phyloP scores from a whole-genome alignment of 2,329 filamentous ascomycete species.

The Aaosphaeria pasadenensis region DNA sequence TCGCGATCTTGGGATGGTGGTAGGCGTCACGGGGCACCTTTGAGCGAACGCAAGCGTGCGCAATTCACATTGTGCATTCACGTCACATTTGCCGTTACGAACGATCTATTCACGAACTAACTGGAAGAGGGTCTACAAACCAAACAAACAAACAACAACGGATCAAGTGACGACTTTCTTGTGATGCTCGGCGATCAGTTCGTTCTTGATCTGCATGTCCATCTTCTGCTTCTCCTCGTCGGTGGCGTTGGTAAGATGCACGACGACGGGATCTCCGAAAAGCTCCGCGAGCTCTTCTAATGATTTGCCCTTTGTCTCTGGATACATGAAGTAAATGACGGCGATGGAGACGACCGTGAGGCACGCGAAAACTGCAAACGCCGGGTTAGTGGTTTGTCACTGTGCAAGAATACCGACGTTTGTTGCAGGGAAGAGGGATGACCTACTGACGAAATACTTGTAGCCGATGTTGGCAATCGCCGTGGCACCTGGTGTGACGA shows the following conservation, averaged over 20 bases:
- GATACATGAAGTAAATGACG: conserved; percentile 14
- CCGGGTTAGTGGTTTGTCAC: background rate
- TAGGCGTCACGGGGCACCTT: too few relatives aligned
- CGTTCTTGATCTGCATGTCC: conserved; percentile 15
- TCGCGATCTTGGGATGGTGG: too few relatives aligned
- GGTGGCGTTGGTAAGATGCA: conserved; percentile 18
- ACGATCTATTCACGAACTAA: too few relatives aligned
- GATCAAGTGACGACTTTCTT: conserved; percentile 2
- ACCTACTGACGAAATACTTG: conserved; percentile 20
- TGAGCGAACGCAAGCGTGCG: too few relatives aligned
- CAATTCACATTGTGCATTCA: too few relatives aligned
- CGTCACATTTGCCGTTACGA: too few relatives aligned
- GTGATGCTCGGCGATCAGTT: conserved; percentile 8
- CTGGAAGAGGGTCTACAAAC: too few relatives aligned
- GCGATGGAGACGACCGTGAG: conserved; percentile 29
- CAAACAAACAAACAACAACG: too few relatives aligned
- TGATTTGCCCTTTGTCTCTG: conserved; percentile 14
- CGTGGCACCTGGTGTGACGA: conserved; percentile 14
- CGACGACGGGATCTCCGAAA: conserved; percentile 16
- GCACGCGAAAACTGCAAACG: conserved; percentile 29
- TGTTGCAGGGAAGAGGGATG: background rate
- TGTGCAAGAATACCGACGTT: background rate
- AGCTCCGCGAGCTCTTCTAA: conserved; percentile 15
- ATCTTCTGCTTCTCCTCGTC: conserved; percentile 14
- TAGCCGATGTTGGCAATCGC: conserved; percentile 20